Base-by-base conservation (phyloP, 2,329 filamentous ascomycete genomes). In the Drechslerella stenobrocha region DNA sequence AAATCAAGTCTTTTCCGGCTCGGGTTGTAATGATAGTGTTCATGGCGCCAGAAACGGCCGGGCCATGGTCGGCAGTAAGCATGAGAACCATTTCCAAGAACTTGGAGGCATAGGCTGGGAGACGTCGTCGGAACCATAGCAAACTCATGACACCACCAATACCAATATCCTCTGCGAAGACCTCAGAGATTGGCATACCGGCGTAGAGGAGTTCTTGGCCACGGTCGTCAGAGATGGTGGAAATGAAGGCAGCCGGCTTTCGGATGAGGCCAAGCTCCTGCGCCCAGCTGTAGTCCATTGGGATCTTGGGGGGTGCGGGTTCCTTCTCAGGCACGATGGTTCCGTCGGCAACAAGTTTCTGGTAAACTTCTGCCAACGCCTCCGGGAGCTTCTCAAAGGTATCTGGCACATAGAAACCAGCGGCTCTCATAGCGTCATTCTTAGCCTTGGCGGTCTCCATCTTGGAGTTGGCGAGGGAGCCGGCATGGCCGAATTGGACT, bases 1-100 rank as follows among this genome's bases (percentile, higher is more conserved):
- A 91, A 82, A 98, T 97, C 73, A 98, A 82, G 77, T 98, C 93
- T 84, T 98, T 98, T 78, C 93, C 93, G 71, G 93, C 93, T 88
- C 93, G 89, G 67, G 93, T 98, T 71, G 93, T 98, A 78, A 98
- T 97, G 78, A 98, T 98, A 78, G 93, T 98, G 87, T 98, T 98
- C 93, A 98, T 98, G 79, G 93, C 93, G 84, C 93, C 93, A 74
- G 93, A 98, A 74, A 98, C 93, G 74, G 93, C 93, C 56, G 93
- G 93, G 80, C 93, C 93, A 86, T 98, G 93, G 77, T 98, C 93
- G 75, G 93, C 93, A 76, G 93, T 98, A 76, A 98, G 86, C 93
- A 98, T 98, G 78, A 98, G 92, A 73, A 98, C 93, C 93, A 98
- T 98, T 84, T 98, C 93, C 74, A 98, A 81, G 84, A 98, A 98